A percentile compares a stretch with the other conserved stretches of the same genome.
Evolutionary conservation across 331 rosid genomes (phyloP).

Genomic region (Prunus yedoensis): DNA sequence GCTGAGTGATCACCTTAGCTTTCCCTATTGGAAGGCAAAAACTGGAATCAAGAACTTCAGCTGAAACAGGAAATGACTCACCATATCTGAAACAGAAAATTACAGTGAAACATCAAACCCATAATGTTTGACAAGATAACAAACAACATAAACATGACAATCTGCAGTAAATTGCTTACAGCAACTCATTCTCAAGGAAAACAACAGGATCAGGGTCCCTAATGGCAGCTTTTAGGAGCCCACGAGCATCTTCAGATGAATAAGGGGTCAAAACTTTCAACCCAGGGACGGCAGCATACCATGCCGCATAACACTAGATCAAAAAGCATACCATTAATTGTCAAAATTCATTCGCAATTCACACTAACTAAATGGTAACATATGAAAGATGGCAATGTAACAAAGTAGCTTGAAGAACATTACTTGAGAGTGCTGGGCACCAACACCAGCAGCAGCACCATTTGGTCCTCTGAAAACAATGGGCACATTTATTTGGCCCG

Average conservation of each 20-base stretch:
- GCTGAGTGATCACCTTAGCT: conserved; percentile 72
- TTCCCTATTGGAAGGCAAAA: conserved; percentile 95
- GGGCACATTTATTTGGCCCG: too few species aligned
- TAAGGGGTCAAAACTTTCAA: conserved; percentile 91
- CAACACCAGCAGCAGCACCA: too few species aligned
- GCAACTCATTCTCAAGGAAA: conserved; percentile 93
- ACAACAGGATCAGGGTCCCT: conserved; percentile 99
- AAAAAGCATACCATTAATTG: conserved; percentile 8
- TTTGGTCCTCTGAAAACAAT: too few species aligned
- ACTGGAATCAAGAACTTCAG: conserved; percentile 93
- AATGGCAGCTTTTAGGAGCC: conserved; percentile 93
- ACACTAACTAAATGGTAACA: neutral
- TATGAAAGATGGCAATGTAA: too few species aligned
- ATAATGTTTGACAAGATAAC: conserved; percentile 6
- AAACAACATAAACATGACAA: neutral
- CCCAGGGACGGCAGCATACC: conserved; percentile 86
- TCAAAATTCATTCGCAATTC: neutral
- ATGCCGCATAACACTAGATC: conserved; percentile 89
- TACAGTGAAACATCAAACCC: conserved; percentile 32
- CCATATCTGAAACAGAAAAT: conserved; percentile 68
- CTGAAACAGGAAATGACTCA: conserved; percentile 91
- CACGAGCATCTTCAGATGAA: conserved; percentile 98
- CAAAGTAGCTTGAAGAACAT: too few species aligned
- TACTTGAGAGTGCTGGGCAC: too few species aligned
- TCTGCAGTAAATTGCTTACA: conserved; percentile 45